Evolutionary conservation across 1,284 basidiomycete genomes (phyloP).

Genomic region (Ceratorhiza oryzae-sativae): DNA sequence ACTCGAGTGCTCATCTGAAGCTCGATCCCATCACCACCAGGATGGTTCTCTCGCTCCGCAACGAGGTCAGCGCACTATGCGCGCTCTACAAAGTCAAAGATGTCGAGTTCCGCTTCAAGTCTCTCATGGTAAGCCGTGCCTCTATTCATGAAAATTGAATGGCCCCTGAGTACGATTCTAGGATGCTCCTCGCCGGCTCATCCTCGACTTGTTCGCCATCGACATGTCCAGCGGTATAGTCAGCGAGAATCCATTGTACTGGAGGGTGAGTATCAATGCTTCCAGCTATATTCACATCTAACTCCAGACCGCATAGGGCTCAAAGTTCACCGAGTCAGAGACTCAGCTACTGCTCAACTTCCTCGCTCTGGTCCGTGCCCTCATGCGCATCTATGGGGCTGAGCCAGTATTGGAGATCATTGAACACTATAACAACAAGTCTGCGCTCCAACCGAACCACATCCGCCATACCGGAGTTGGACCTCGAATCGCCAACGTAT

Average conservation of each 20-base stretch:
- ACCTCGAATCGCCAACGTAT: background rate
- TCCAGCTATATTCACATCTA: background rate
- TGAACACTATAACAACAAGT: too few species aligned
- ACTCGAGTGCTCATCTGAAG: background rate
- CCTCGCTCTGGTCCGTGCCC: too few species aligned
- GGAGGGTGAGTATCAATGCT: background rate
- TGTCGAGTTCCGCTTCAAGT: conserved; percentile 10
- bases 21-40: conserved; percentile 9
- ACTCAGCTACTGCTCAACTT: too few species aligned
- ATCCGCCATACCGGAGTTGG: too few species aligned
- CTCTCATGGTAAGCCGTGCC: background rate
- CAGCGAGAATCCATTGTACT: background rate
- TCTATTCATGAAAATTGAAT: background rate
- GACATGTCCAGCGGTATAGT: background rate
- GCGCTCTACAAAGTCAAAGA: conserved; percentile 2
- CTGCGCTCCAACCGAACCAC: too few species aligned
- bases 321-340: background rate
- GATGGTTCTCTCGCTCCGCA: background rate
- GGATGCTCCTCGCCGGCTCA: background rate
- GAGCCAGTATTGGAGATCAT: too few species aligned
- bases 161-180: background rate
- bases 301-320: background rate
- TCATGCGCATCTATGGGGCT: too few species aligned
- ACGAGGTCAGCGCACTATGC: background rate
- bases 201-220: background rate